Base-by-base conservation (phyloP, 1,139 yeast species). In the Saccharomyces hybrid region DNA sequence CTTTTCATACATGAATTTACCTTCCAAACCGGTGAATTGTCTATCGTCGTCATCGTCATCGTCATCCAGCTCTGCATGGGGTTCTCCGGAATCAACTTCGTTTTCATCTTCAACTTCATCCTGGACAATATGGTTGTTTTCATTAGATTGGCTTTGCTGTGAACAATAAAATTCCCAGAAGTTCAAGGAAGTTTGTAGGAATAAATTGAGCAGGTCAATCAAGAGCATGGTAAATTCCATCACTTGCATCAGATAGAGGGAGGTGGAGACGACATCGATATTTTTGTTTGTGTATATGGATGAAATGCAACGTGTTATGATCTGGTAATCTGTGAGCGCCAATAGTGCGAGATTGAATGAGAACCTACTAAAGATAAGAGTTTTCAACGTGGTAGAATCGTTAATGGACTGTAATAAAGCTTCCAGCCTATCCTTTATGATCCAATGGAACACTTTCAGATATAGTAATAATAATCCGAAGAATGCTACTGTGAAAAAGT, bases 361-460 rank as follows among this genome's bases (percentile, higher is more conserved):
- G 54, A 75, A 68, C 59, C 79, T 67, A 47, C 75, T 67, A 12
- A 71, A 51, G 6, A 76, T 47, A 11, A 72, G 58, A 2, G 67
- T 64, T 44, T 58, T 60, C 42, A 69, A 63, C n/a, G 64, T 68
- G 51, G 73, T 66, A 61, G 71, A 73, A n/a, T 72, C 72, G 44
- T 64, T 64, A 28, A 64, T 62, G 12, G 61, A 61, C 65, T 78
- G 73, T 66, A 72, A 78, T 4, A 81, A 62, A 59, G 73, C 74
- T 49, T 86, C 91, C 53, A 84, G 70, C 50, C 95, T 70, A 64
- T 86, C 93, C 48, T 73, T 71, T 50, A 86, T 71, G 2, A 91
- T 78, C 80, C 95, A 83, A 64, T 89, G 96, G 71, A 86, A 83
- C 2, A 86, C 81, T 64, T 85, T 84, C 64, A 82, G 71, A 56